A percentile compares a stretch with the other conserved stretches of the same genome.
Conservation (phyloP, 768 basidiomycete genomes). For the Russula emetica region DNA sequence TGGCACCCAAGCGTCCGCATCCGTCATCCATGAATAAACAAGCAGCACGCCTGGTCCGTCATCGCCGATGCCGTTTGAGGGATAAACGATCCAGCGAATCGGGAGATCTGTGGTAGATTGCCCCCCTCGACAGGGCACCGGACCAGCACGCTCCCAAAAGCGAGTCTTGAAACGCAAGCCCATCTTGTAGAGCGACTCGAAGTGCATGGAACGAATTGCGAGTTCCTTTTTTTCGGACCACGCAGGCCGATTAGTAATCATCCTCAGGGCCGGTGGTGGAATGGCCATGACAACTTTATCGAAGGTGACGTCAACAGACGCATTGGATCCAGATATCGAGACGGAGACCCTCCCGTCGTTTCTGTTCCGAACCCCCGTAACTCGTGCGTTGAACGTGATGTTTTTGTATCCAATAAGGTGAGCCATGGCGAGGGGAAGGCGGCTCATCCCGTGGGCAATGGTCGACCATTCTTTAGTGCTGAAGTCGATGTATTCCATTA, state of each 20-base stretch:
- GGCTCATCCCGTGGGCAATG: conserved; percentile 29
- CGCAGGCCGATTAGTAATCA: conserved; percentile 29
- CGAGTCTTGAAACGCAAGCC: conserved; percentile 29
- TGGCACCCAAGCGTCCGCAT: conserved; percentile 28
- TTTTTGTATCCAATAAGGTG: conserved; percentile 27
- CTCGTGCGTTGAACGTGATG: conserved; percentile 29
- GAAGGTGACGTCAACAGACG: conserved; percentile 21
- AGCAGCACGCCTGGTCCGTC: conserved; percentile 32
- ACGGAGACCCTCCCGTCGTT: conserved; percentile 22
- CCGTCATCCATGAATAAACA: conserved; percentile 32
- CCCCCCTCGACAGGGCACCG: conserved; percentile 17
- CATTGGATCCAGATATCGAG: conserved; percentile 1
- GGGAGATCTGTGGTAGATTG: conserved; percentile 28
- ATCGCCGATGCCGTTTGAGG: conserved; percentile 23
- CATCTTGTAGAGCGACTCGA: conserved; percentile 31
- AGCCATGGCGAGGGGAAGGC: conserved; percentile 30
- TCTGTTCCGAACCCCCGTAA: conserved; percentile 23
- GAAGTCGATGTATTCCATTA: conserved; percentile 31
- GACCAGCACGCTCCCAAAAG: conserved; percentile 26
- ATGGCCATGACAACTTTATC: conserved; percentile 30
- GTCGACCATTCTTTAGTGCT: conserved; percentile 29
- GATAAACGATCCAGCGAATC: conserved; percentile 27
- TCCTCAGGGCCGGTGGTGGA: conserved; percentile 30
- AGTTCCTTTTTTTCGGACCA: conserved; percentile 28
- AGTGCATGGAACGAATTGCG: conserved; percentile 31